Evolutionary conservation across 208 protist genomes (phyloP).

Genomic region (Polymyxa betae): DNA sequence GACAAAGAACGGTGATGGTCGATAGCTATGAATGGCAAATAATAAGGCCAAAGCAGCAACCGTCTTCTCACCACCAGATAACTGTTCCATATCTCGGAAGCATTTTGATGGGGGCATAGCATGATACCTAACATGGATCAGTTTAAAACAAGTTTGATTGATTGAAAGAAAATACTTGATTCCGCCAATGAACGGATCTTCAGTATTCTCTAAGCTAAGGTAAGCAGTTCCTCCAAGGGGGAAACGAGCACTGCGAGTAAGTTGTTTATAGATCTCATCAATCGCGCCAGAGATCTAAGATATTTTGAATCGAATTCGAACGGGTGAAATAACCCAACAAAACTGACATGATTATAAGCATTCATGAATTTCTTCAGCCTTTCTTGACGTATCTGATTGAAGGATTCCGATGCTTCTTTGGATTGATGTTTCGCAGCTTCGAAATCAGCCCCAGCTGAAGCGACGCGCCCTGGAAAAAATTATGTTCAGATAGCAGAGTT

Average conservation of each 20-base stretch:
- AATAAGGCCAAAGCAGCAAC: conserved; percentile 71
- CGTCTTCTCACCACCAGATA: conserved; percentile 76
- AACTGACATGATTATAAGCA: background rate
- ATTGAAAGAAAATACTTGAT: too few species aligned
- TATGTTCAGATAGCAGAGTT: background rate
- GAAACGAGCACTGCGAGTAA: conserved; percentile 50
- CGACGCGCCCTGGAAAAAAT: background rate
- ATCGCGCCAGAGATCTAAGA: background rate
- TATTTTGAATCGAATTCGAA: too few species aligned
- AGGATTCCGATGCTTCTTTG: background rate
- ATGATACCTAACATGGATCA: too few species aligned
- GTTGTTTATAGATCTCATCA: background rate
- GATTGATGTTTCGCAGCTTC: background rate
- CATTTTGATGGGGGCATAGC: conserved; percentile 72
- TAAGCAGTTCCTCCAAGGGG: conserved; percentile 52
- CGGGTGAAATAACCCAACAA: too few species aligned
- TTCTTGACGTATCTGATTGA: background rate
- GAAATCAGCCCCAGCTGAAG: background rate
- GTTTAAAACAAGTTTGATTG: too few species aligned
- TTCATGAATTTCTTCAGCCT: background rate
- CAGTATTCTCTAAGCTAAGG: conserved; percentile 62
- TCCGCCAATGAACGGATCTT: conserved; percentile 66
- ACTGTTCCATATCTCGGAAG: conserved; percentile 69
- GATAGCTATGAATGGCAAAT: conserved; percentile 69
- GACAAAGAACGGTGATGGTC: conserved; percentile 72